These are phyloP conservation scores for Carpinus fangiana DNA, from an alignment of 306 rosid species.

Conservation along the genomic window DNA sequence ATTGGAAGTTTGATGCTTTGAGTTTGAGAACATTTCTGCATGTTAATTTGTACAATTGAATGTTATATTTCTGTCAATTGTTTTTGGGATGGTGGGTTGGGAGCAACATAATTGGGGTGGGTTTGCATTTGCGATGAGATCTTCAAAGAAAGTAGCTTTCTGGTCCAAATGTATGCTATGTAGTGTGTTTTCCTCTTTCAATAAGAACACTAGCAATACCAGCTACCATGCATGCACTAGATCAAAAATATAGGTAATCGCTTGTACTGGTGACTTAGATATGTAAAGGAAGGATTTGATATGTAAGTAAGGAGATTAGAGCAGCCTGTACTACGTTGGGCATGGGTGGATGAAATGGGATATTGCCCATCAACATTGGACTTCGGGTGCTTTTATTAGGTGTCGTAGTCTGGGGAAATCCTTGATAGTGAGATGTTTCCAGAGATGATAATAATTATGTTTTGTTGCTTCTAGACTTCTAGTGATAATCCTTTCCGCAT, in stretches of 20 bases:
- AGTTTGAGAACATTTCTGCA: conserved; percentile 4
- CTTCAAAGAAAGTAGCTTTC: background rate
- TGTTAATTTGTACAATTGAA: background rate
- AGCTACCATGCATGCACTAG: background rate
- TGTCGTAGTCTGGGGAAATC: background rate
- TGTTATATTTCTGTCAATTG: conserved; percentile 12
- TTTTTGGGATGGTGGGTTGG: background rate
- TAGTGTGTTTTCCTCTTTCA: background rate
- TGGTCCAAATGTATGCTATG: background rate
- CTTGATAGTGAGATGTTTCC: background rate
- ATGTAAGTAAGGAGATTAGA: background rate
- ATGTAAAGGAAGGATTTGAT: background rate
- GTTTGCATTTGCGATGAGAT: background rate
- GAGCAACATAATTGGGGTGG: background rate
- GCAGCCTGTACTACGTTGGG: background rate
- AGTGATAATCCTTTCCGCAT: background rate
- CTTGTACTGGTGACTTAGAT: background rate
- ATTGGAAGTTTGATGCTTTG: conserved; percentile 9
- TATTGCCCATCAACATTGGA: conserved; percentile 1
- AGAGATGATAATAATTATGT: background rate
- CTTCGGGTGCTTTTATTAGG: background rate
- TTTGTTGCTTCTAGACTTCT: background rate
- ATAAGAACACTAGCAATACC: background rate
- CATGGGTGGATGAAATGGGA: background rate
- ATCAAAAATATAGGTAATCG: background rate